Evolutionary conservation across 2,329 filamentous ascomycete species (phyloP).

Genomic region (Ceratocystiopsis sp.): DNA sequence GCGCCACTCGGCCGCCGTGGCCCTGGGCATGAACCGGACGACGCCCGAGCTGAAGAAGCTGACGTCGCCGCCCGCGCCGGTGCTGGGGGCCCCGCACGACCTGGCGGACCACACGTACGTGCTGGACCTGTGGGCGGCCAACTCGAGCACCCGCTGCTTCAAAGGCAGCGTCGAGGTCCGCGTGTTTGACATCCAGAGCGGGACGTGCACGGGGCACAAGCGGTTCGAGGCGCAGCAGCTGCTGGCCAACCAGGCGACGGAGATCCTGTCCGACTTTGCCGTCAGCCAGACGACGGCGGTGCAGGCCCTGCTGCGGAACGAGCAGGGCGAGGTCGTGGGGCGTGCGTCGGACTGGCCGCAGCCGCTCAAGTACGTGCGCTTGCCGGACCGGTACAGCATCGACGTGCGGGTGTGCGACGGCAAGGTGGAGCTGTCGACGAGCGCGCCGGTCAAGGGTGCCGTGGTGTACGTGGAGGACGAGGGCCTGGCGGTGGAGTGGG

Average conservation of each 20-base stretch:
- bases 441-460: constrained; percentile 1
- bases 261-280: background rate
- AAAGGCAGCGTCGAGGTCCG: background rate
- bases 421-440: background rate
- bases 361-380: background rate
- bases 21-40: constrained; percentile 30
- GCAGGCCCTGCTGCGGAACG: background rate
- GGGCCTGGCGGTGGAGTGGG: background rate
- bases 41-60: background rate
- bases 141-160: too few species aligned
- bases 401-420: background rate
- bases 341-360: background rate
- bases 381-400: background rate
- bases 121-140: background rate
- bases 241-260: background rate
- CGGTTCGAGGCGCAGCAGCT: background rate
- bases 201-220: too few species aligned
- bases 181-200: background rate
- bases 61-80: background rate
- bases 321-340: background rate
- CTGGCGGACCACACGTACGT: background rate
- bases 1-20: constrained; percentile 40
- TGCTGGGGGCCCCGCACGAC: background rate
- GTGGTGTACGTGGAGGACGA: background rate
- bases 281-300: background rate